Percentiles rank a stretch among this genome's conserved stretches.
These are phyloP conservation scores for Colletotrichum ledebouriae DNA, from an alignment of 2,329 filamentous ascomycete species.

Conservation along the genomic window DNA sequence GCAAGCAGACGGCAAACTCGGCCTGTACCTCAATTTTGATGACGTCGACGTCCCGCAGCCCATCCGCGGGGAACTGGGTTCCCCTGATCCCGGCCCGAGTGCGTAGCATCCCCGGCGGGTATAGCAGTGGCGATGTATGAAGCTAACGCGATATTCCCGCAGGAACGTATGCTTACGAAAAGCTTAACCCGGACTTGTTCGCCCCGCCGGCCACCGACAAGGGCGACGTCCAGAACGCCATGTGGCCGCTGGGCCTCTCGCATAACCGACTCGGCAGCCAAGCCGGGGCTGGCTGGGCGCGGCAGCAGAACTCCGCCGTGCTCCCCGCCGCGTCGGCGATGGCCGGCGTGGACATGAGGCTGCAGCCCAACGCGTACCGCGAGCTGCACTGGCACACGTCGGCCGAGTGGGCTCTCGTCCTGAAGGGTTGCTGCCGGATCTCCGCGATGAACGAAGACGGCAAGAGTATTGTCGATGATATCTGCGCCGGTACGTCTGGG, in stretches of 20 bases:
- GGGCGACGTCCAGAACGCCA: constrained; percentile 60
- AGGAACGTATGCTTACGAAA: constrained; percentile 59
- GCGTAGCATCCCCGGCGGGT: constrained; percentile 45
- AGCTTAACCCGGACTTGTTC: constrained; percentile 66
- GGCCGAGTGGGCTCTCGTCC: constrained; percentile 65
- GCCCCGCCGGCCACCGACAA: constrained; percentile 67
- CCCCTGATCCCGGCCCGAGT: constrained; percentile 66
- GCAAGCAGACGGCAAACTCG: constrained; percentile 62
- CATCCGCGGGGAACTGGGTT: constrained; percentile 64
- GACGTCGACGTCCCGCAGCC: constrained; percentile 66
- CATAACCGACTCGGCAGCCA: constrained; percentile 62
- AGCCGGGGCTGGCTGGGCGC: constrained; percentile 63
- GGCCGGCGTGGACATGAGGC: constrained; percentile 71
- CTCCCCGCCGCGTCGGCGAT: constrained; percentile 64
- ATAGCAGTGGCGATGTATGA: neutral
- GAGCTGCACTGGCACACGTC: constrained; percentile 75
- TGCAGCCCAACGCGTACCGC: constrained; percentile 69
- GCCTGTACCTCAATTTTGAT: constrained; percentile 67
- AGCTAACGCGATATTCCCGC: constrained; percentile 19
- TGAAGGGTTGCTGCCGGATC: constrained; percentile 66
- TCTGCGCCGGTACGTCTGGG: constrained; percentile 50
- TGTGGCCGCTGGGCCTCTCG: constrained; percentile 68
- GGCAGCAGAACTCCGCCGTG: constrained; percentile 65
- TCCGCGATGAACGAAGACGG: constrained; percentile 66
- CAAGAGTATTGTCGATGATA: constrained; percentile 60